These are phyloP conservation scores for Neolentinus lepideus DNA, from an alignment of 1,284 basidiomycete species.

Conservation along the genomic window DNA sequence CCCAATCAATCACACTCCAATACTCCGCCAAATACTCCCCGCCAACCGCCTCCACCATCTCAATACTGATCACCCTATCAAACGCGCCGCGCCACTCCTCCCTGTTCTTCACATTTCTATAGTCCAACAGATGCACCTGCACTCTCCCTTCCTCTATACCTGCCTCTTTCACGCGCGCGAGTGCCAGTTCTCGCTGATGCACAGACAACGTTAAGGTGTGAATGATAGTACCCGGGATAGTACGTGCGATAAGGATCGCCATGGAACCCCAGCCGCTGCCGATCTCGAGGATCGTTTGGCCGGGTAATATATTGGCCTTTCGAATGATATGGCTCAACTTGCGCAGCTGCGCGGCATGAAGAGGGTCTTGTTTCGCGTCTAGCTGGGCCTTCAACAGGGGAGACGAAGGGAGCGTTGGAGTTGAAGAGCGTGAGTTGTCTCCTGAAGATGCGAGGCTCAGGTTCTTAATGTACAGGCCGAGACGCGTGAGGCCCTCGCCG, in stretches of 20 bases:
- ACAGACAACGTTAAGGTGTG: constrained; percentile 74
- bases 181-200: constrained; percentile 64
- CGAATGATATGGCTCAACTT: constrained; percentile 53
- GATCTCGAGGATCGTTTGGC: constrained; percentile 70
- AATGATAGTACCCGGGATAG: constrained; percentile 49
- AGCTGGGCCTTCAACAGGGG: constrained; percentile 5
- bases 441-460: not conserved
- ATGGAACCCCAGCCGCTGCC: constrained; percentile 80
- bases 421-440: constrained; percentile 4
- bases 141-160: constrained; percentile 41
- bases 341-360: constrained; percentile 62
- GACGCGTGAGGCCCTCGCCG: constrained; percentile 24
- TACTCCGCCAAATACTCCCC: constrained; percentile 59
- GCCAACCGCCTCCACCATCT: constrained; percentile 81
- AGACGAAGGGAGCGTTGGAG: constrained; percentile 5
- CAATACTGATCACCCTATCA: constrained; percentile 68
- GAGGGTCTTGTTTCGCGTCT: constrained; percentile 32
- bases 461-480: constrained; percentile 6
- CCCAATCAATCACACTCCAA: constrained; percentile 64
- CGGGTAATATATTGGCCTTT: constrained; percentile 46
- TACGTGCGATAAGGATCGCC: constrained; percentile 55
- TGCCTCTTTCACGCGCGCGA: constrained; percentile 29
- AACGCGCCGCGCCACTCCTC: constrained; percentile 55
- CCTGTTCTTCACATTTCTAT: constrained; percentile 47
- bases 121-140: constrained; percentile 73